phyloP scores from a whole-genome alignment of 495 filamentous ascomycete species.

The Penicillium cinerascens region DNA sequence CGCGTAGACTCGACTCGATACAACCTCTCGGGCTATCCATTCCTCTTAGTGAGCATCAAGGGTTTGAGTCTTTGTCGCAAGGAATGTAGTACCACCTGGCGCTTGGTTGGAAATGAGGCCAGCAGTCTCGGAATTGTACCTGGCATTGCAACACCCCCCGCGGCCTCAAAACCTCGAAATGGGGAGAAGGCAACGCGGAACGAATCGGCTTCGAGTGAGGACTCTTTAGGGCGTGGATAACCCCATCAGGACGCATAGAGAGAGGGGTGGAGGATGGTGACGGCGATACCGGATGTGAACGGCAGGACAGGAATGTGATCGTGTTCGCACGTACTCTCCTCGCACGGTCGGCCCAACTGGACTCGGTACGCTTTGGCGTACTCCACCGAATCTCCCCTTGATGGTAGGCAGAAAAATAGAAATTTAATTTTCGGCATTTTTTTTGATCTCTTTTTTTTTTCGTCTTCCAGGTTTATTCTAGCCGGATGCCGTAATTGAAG shows the following conservation, averaged over 20 bases:
- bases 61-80: neutral
- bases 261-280: slow-evolving; percentile 6
- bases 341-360: neutral
- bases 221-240: neutral
- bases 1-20: neutral
- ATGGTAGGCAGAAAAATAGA: neutral
- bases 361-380: neutral
- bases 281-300: slow-evolving; percentile 23
- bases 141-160: slow-evolving; percentile 14
- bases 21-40: neutral
- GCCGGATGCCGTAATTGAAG: neutral
- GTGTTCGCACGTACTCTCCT: neutral
- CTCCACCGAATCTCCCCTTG: neutral
- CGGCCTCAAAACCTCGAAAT: neutral
- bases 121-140: slow-evolving; percentile 18
- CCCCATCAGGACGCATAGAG: neutral
- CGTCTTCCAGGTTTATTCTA: neutral
- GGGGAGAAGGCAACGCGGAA: slow-evolving; percentile 3
- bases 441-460: too few relatives aligned
- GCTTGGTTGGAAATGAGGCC: slow-evolving; percentile 17
- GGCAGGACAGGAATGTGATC: slow-evolving; percentile 19
- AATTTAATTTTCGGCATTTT: neutral
- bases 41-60: neutral
- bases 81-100: neutral
- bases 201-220: slow-evolving; percentile 7